Evolutionary conservation across 768 basidiomycete species (phyloP).

Genomic region (Lyophyllum shimeji): DNA sequence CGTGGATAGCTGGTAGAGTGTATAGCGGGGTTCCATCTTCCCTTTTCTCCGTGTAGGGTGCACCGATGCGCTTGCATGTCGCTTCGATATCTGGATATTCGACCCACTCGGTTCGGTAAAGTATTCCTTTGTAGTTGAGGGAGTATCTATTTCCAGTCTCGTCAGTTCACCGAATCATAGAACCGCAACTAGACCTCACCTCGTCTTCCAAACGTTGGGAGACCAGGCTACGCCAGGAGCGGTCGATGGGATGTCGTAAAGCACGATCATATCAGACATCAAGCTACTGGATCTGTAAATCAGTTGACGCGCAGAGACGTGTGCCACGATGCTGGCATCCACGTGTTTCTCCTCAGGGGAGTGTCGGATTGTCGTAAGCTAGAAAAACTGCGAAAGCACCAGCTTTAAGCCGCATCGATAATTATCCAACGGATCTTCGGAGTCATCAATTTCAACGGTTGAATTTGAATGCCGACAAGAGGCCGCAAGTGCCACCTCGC

Average conservation of each 20-base stretch:
- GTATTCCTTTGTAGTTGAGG: conserved; percentile 24
- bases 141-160: conserved; percentile 5
- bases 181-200: conserved; percentile 28
- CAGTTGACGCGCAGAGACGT: no score
- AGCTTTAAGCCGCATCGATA: no score
- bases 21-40: conserved; percentile 18
- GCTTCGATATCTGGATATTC: conserved; percentile 36
- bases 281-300: background rate
- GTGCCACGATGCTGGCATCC: no score
- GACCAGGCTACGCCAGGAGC: conserved; percentile 33
- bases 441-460: no score
- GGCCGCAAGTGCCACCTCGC: no score
- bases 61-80: background rate
- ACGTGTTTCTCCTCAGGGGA: no score
- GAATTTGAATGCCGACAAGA: no score
- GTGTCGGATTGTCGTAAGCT: no score
- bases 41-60: background rate
- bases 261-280: conserved; percentile 21
- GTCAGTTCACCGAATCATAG: background rate
- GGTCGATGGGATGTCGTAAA: conserved; percentile 47
- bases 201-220: conserved; percentile 44
- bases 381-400: no score
- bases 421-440: no score
- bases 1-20: conserved; percentile 42
- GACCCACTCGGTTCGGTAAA: conserved; percentile 36